phyloP scores from a whole-genome alignment of 306 rosid species.

The Dryas alaskensis region DNA sequence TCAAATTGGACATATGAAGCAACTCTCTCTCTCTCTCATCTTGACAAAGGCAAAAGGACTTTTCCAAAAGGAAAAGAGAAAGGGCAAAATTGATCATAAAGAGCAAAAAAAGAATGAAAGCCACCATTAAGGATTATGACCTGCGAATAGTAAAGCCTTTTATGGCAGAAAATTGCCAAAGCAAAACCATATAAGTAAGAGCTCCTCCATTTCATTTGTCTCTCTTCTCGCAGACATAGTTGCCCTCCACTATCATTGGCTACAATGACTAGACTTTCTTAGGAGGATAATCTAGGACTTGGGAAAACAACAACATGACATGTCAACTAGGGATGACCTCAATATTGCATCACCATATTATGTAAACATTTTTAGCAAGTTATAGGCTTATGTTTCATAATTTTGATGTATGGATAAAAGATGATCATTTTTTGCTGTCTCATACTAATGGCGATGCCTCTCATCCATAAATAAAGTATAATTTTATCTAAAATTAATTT shows the following conservation, averaged over 20 bases:
- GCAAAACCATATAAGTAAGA: slow-evolving; percentile 38
- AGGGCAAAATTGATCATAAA: background rate
- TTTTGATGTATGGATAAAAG: too few relatives aligned
- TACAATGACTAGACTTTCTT: background rate
- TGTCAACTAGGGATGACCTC: slow-evolving; percentile 4
- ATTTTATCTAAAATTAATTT: too few relatives aligned
- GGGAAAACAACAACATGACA: background rate
- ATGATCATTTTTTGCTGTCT: too few relatives aligned
- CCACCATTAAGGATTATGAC: slow-evolving; percentile 8
- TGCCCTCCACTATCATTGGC: slow-evolving; percentile 24
- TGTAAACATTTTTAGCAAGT: too few relatives aligned
- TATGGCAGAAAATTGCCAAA: background rate
- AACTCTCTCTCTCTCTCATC: background rate
- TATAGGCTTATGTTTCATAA: too few relatives aligned
- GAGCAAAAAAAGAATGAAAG: slow-evolving; percentile 3
- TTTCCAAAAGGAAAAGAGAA: slow-evolving; percentile 3
- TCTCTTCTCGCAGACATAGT: slow-evolving; percentile 28
- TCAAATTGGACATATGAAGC: background rate
- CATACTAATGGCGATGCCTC: too few relatives aligned
- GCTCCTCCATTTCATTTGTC: slow-evolving; percentile 30
- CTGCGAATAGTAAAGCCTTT: slow-evolving; percentile 13
- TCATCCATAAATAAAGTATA: too few relatives aligned
- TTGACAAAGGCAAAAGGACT: background rate
- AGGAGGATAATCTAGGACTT: slow-evolving; percentile 9
- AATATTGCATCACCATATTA: background rate